Evolutionary conservation across 176 grass and related monocot genomes (phyloP).

Genomic region (Hyparrhenia diplandra): DNA sequence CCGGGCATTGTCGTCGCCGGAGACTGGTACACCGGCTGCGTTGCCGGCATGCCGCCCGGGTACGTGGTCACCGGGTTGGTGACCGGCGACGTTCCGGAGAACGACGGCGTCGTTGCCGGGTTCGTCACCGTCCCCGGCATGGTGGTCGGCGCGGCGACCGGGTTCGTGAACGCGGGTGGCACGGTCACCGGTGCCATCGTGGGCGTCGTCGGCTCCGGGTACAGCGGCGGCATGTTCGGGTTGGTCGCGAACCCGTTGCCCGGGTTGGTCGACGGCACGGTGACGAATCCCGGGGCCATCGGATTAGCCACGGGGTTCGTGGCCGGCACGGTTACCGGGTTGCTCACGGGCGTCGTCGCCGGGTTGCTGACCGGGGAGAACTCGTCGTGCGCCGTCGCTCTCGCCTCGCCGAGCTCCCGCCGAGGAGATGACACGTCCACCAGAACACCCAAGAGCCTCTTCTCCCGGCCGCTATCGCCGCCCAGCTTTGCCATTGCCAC

Average conservation of each 20-base stretch:
- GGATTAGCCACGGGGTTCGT: conserved; percentile 57
- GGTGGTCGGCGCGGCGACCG: conserved; percentile 35
- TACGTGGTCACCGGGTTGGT: conserved; percentile 68
- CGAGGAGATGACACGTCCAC: neutral
- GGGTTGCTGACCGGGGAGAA: conserved; percentile 55
- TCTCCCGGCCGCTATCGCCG: neutral
- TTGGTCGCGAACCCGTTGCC: conserved; percentile 21
- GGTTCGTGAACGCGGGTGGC: conserved; percentile 38
- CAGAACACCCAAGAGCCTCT: conserved; percentile 24
- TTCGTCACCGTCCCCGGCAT: conserved; percentile 42
- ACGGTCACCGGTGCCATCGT: conserved; percentile 27
- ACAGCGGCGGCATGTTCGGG: conserved; percentile 46
- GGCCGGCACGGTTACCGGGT: conserved; percentile 56
- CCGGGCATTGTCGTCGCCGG: conserved; percentile 45
- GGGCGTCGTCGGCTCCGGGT: conserved; percentile 37
- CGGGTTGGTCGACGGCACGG: conserved; percentile 48
- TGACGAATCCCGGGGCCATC: conserved; percentile 36
- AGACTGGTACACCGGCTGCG: conserved; percentile 37
- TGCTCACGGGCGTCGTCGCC: conserved; percentile 26
- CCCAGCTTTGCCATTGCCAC: conserved; percentile 31
- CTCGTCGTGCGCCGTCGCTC: conserved; percentile 44
- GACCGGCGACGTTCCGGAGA: conserved; percentile 42
- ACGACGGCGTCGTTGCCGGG: conserved; percentile 60
- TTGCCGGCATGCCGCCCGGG: conserved; percentile 39
- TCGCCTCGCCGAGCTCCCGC: conserved; percentile 8